Base-by-base conservation (phyloP, 2,329 filamentous ascomycete genomes). In the Fusarium xyrophilum region DNA sequence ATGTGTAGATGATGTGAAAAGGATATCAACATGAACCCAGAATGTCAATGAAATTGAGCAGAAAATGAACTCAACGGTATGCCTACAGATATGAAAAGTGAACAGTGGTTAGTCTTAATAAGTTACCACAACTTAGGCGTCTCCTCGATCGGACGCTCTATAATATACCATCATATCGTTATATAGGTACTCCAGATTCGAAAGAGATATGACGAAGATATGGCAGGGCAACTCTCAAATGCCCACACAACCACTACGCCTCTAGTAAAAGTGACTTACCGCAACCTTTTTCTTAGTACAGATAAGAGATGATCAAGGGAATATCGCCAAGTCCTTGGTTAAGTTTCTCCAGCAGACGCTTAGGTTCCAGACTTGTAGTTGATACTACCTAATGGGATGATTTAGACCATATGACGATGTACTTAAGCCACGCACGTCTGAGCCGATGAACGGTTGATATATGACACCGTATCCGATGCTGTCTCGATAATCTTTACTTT, bases 221-320 rank as follows among this genome's bases (percentile, higher is more conserved):
- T 61, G 47, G 55, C 48, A 54, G 57, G 53, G 53, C 50, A 40
- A 52, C 66, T 67, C 50, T 40, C 50, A 36, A 47, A 47, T 47
- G 40, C 53, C 66, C 54, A 67, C 66, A 44, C 66, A 69, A 57
- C 66, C 67, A 70, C 43, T 60, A 67, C 66, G 50, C 33, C 27
- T 54, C 46, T 63, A 59, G 66, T 42, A 58, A 33, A 33, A 43
- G 38, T 43, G 40, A 48, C 59, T 64, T 39, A 32, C 54, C 12
- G 38, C 33, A 33, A 51, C 43, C 42, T 47, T 27, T 32, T 50
- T 38, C 30, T 58, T 44, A 67, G 56, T 52, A 44, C 38, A 52
- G 39, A 52, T 48, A 50, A 43, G 63, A 43, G 51, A 57, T 51
- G 62, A 67, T 55, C 53, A 38, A 56, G 43, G 39, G 46, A 46